phyloP scores from a whole-genome alignment of 108 stramenopile genomes.

The Nitzschia sp. region DNA sequence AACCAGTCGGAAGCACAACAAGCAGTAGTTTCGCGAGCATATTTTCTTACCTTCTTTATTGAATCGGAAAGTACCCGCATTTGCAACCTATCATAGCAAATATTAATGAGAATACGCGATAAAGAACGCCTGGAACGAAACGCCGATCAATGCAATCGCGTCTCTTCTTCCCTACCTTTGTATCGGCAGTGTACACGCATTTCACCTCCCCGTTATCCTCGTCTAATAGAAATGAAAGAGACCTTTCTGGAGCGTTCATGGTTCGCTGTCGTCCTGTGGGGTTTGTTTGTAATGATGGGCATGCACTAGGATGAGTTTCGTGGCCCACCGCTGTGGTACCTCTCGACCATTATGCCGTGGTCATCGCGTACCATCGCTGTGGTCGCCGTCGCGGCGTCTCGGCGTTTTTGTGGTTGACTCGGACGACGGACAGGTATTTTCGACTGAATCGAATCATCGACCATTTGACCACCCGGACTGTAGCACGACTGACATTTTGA shows the following conservation, averaged over 20 bases:
- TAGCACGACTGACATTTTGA: too few species aligned
- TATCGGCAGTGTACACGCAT: constrained; percentile 82
- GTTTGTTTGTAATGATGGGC: background rate
- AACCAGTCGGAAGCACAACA: too few species aligned
- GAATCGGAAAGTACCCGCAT: constrained; percentile 94
- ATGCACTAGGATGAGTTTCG: background rate
- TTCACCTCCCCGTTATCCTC: constrained; percentile 82
- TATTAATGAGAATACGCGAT: background rate
- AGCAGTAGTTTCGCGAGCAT: too few species aligned
- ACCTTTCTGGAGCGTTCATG: constrained; percentile 90
- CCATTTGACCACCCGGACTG: too few species aligned
- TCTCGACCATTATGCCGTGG: background rate
- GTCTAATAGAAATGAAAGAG: constrained; percentile 80
- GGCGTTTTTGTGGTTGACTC: too few species aligned
- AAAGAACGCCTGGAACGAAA: background rate
- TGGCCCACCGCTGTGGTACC: background rate
- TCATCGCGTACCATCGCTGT: background rate
- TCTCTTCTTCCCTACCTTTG: constrained; percentile 65
- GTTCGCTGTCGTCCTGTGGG: too few species aligned
- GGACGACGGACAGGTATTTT: too few species aligned
- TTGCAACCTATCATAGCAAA: constrained; percentile 55
- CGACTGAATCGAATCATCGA: too few species aligned
- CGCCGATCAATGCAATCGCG: background rate
- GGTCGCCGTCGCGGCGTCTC: background rate
- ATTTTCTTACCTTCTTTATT: constrained; percentile 80